Evolutionary conservation across 2,329 filamentous ascomycete species (phyloP), one percentile per base, ranked within the genome.

Genomic region (Colletotrichum coccodes): DNA sequence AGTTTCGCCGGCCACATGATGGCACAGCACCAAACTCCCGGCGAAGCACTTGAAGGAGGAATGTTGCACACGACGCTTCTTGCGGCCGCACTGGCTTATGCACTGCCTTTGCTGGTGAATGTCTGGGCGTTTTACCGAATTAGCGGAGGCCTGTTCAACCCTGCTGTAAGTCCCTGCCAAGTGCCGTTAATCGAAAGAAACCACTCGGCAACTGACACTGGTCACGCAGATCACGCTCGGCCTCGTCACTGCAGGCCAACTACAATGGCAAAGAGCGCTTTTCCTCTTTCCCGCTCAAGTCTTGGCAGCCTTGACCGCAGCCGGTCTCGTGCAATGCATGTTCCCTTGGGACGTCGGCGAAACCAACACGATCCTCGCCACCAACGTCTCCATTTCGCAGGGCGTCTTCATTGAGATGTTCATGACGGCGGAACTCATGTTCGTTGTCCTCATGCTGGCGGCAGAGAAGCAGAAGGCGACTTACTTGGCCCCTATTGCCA

Each of bases 401-500:
- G 90, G 90, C 8, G 79, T 92, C 36, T 91, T 92, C 75, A 85
- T 92, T 52, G 90, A 92, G 77, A 86, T 90, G 82, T 90, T 92
- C 74, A 82, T 91, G 42, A 92, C 90, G 0, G 82, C 88, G 0
- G 84, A 91, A 74, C 82, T 92, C 16, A 85, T 91, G 14, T 82
- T 92, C 60, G 86, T 89, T 2, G 87, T 92, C 36, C 88, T 90
- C 77, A 91, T 93, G 87, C 83, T 93, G 57, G 91, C 91, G 0
- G 87, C 89, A 4, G 91, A 93, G 76, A 93, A 94, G 80, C 91
- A 94, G 77, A 89, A 90, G 58, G 88, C 89, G 3, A 94, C 91
- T 0, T 92, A 86, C 75, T 80, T 94, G 1, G 92, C 91, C 0
- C 92, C 92, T 0, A 80, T 94, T 5, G 91, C 90, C 12, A 93